phyloP scores from a whole-genome alignment of 2,329 filamentous ascomycete species.

The Chrysoporthe puriensis region DNA sequence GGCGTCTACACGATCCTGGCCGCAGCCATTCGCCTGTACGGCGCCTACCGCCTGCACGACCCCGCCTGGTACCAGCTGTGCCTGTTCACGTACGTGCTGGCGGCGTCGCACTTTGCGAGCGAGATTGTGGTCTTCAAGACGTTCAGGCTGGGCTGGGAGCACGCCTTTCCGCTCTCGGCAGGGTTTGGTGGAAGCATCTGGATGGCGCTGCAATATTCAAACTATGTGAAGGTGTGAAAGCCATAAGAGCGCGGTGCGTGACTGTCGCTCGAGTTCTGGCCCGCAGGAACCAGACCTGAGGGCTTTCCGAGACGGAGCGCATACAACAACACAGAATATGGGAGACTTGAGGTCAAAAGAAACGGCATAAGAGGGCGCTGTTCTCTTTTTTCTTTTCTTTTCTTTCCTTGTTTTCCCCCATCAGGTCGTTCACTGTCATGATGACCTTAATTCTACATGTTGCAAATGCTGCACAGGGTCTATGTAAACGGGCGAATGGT shows the following conservation, averaged over 20 bases:
- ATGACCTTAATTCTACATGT: constrained; percentile 4
- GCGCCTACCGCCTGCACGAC: constrained; percentile 78
- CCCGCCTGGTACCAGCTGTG: constrained; percentile 77
- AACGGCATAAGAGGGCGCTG: not conserved
- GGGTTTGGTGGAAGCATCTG: constrained; percentile 52
- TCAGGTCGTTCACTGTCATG: not conserved
- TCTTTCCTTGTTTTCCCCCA: not conserved
- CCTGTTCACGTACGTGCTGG: constrained; percentile 80
- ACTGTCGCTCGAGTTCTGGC: not conserved
- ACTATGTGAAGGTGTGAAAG: constrained; percentile 58
- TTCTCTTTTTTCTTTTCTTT: not conserved
- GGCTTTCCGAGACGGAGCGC: no score
- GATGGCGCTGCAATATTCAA: constrained; percentile 69
- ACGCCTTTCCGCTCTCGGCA: constrained; percentile 59
- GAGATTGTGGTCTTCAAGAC: constrained; percentile 84
- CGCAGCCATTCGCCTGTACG: constrained; percentile 77
- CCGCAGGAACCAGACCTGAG: not conserved
- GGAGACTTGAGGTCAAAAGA: not conserved
- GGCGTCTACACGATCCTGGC: constrained; percentile 87
- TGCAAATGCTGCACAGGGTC: not conserved
- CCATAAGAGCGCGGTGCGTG: not conserved
- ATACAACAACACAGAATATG: not conserved
- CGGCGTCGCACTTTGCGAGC: constrained; percentile 74
- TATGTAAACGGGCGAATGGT: not conserved
- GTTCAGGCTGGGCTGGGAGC: constrained; percentile 63